Base-by-base conservation (phyloP, 2,329 filamentous ascomycete genomes). In the Epichloe sibirici region DNA sequence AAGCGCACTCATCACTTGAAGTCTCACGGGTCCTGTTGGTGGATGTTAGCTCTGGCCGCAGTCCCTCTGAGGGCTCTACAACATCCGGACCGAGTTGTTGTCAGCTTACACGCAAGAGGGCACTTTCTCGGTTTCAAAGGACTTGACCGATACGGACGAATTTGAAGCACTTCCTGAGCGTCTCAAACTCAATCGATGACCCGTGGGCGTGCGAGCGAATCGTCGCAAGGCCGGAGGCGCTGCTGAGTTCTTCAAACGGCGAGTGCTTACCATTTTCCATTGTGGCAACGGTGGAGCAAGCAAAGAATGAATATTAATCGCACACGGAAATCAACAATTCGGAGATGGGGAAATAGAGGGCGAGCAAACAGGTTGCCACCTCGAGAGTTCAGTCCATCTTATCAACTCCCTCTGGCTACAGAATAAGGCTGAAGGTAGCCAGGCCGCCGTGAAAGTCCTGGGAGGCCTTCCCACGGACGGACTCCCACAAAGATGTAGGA, bases 1-100 rank as follows among this genome's bases (percentile, higher is more conserved):
- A 68, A 21, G 73, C 73, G 59, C 77, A 79, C 58, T 77, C 74
- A 54, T 77, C 71, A 34, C 65, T 67, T 11, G 69, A 64, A 23
- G 70, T 71, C 46, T 72, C 69, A 55, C 70, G 71, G 57, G 69
- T 70, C 45, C 75, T 78, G 57, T 39, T 45, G 31, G 49, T 48
- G 39, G 43, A 45, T 57, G 54, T 58, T 54, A 59, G 58, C 51
- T 54, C 48, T 25, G 42, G 45, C n/a, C 49, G 42, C 51, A 23
- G 17, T 17, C 28, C 28, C 40, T 43, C 45, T 25, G 25, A 31
- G 21, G 28, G 46, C 28, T 44, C 38, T 3, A 38, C 11, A 25
- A 45, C 7, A 44, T 48, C 21, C 21, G 38, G 21, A 23, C 28
- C 28, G 25, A 7, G n/a, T 17, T 1, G n/a, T 28, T 28, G 9